Evolutionary conservation across 148 eudicot species (phyloP).

Genomic region (Gaultheria prostrata): DNA sequence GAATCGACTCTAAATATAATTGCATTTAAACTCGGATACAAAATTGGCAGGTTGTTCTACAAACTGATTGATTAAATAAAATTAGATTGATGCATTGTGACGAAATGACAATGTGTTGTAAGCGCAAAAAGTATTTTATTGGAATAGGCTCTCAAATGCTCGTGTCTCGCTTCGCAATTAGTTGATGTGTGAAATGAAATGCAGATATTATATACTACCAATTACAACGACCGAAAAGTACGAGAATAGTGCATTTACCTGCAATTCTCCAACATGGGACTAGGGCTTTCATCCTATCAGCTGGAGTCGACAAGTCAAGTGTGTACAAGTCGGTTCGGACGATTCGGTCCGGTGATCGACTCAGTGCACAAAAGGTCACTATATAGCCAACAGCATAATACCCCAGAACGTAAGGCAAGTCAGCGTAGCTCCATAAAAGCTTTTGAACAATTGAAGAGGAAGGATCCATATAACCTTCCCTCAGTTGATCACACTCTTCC

Average conservation of each 20-base stretch:
- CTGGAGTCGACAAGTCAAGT: conserved; percentile 50
- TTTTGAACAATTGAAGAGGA: conserved; percentile 49
- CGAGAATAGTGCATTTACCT: conserved; percentile 10
- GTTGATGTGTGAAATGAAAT: not conserved
- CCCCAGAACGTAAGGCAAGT: conserved; percentile 69
- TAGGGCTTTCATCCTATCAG: conserved; percentile 55
- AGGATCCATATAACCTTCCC: conserved; percentile 50
- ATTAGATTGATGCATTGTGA: too few relatives aligned
- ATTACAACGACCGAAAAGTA: not conserved
- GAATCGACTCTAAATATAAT: too few relatives aligned
- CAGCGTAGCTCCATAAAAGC: conserved; percentile 58
- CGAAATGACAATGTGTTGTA: too few relatives aligned
- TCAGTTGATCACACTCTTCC: conserved; percentile 59
- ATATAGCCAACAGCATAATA: conserved; percentile 67
- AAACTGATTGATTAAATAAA: too few relatives aligned
- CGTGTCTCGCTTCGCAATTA: not conserved
- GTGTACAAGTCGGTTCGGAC: conserved; percentile 62
- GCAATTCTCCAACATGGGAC: conserved; percentile 84
- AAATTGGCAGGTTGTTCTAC: too few relatives aligned
- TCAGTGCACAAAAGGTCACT: conserved; percentile 73
- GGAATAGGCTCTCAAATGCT: too few relatives aligned
- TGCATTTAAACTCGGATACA: too few relatives aligned
- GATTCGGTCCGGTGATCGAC: conserved; percentile 38
- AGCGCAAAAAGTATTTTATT: too few relatives aligned
- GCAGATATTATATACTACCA: not conserved